Evolutionary conservation across 2,329 filamentous ascomycete genomes (phyloP).

Genomic region (Tolypocladium tundrense): DNA sequence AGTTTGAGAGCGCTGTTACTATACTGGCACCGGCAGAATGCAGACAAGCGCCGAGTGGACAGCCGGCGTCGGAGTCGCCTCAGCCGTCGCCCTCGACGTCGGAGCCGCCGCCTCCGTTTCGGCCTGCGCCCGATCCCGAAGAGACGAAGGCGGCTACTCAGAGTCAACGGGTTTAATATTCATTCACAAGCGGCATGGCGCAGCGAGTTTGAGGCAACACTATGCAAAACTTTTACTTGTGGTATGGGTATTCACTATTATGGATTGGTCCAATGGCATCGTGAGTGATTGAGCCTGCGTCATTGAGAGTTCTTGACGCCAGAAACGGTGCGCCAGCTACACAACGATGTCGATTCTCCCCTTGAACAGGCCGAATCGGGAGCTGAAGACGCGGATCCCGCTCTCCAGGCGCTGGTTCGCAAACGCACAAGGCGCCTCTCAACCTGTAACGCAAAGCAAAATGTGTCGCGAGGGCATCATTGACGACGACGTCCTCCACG

Average conservation of each 20-base stretch:
- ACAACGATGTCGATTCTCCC: no score
- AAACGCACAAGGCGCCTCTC: background rate
- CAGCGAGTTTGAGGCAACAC: no score
- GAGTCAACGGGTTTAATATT: no score
- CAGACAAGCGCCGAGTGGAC: background rate
- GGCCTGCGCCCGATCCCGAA: no score
- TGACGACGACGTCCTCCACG: background rate
- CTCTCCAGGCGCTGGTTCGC: background rate
- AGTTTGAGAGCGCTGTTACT: background rate
- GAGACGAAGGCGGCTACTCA: background rate
- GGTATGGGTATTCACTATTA: no score
- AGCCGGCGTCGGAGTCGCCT: background rate
- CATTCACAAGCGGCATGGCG: background rate
- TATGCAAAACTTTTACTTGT: no score
- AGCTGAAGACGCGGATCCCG: no score
- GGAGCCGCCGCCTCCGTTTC: background rate
- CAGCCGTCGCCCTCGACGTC: background rate
- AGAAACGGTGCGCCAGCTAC: no score
- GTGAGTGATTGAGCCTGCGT: no score
- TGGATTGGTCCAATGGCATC: no score
- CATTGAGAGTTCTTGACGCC: no score
- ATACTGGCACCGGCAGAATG: background rate
- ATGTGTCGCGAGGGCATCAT: background rate
- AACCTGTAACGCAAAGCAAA: background rate
- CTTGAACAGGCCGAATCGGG: no score